Evolutionary conservation across 495 filamentous ascomycete species (phyloP).

Genomic region (Hypoxylon fuscum): DNA sequence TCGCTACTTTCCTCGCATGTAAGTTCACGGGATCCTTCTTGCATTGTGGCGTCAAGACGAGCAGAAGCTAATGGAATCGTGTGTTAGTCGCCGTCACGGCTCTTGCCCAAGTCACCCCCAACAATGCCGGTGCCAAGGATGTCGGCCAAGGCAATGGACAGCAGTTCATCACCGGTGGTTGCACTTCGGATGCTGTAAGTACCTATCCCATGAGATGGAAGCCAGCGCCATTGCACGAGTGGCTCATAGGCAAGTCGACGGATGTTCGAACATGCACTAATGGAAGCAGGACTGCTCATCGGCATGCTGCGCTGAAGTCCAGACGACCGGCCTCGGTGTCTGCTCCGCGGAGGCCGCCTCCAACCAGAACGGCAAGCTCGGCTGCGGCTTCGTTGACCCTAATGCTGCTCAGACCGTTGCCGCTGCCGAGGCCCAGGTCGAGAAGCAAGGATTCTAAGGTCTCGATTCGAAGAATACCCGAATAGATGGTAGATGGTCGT

Average conservation of each 20-base stretch:
- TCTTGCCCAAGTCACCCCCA: constrained; percentile 49
- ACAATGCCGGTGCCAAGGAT: constrained; percentile 54
- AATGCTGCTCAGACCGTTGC: constrained; percentile 43
- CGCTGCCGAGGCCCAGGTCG: constrained; percentile 32
- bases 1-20: constrained; percentile 46
- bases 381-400: constrained; percentile 58
- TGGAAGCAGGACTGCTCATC: constrained; percentile 31
- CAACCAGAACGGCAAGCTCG: constrained; percentile 46
- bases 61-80: constrained; percentile 3
- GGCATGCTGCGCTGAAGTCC: constrained; percentile 39
- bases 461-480: not conserved
- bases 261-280: not conserved
- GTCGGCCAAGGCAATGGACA: constrained; percentile 60
- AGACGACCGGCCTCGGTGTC: constrained; percentile 38
- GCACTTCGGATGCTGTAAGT: constrained; percentile 53
- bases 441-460: constrained; percentile 29
- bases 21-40: constrained; percentile 20
- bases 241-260: not conserved
- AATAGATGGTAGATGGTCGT: not conserved
- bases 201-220: not conserved
- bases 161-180: constrained; percentile 63
- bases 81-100: constrained; percentile 44
- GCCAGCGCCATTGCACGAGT: not conserved
- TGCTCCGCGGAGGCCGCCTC: constrained; percentile 45
- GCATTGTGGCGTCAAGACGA: not conserved